phyloP scores from a whole-genome alignment of 805 yeast genomes.

The Candida pini region DNA sequence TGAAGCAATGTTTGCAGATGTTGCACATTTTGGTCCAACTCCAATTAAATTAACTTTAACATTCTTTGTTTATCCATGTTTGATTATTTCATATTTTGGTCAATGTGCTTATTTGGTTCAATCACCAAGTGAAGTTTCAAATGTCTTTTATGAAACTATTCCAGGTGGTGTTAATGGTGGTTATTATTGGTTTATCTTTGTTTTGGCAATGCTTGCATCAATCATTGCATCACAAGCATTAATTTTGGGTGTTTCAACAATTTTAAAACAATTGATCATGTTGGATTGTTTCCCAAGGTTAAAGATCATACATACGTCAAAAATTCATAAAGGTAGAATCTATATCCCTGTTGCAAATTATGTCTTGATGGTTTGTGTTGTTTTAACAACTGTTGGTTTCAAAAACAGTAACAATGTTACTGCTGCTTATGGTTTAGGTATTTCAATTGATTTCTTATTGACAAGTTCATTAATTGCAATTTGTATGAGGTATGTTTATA shows the following conservation, averaged over 20 bases:
- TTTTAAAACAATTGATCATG: slow-evolving; percentile 45
- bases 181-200: slow-evolving; percentile 47
- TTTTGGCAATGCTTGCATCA: slow-evolving; percentile 48
- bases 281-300: slow-evolving; percentile 51
- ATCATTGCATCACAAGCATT: slow-evolving; percentile 59
- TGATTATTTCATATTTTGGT: slow-evolving; percentile 50
- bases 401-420: slow-evolving; percentile 44
- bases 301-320: slow-evolving; percentile 40
- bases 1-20: slow-evolving; percentile 62
- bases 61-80: slow-evolving; percentile 44
- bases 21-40: slow-evolving; percentile 48
- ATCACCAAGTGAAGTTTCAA: slow-evolving; percentile 34
- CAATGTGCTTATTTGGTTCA: slow-evolving; percentile 46
- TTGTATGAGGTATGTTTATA: slow-evolving; percentile 42
- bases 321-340: slow-evolving; percentile 41
- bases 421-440: slow-evolving; percentile 58
- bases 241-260: slow-evolving; percentile 49
- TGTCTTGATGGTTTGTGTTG: slow-evolving; percentile 45
- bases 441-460: slow-evolving; percentile 48
- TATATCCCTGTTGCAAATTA: slow-evolving; percentile 48
- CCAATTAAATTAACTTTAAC: slow-evolving; percentile 45
- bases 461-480: slow-evolving; percentile 43
- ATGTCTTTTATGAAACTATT: slow-evolving; percentile 43
- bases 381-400: slow-evolving; percentile 48
- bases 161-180: slow-evolving; percentile 44